Evolutionary conservation across 441 rosid genomes (phyloP).

Genomic region (Heliophila coronopifolia): DNA sequence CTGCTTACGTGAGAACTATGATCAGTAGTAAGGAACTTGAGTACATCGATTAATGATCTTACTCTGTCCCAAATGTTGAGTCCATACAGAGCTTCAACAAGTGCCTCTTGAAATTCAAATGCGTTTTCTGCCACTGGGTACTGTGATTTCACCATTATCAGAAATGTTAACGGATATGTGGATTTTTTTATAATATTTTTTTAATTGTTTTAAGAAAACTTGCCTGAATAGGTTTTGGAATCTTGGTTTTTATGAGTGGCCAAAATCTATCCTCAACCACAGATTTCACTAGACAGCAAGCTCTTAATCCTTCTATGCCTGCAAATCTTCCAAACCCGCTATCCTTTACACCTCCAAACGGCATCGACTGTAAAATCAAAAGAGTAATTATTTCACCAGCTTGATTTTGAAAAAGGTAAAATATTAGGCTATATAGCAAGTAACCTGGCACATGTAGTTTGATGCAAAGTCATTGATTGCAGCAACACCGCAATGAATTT

Average conservation of each 20-base stretch:
- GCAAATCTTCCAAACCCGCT: conserved; percentile 97
- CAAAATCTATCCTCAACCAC: conserved; percentile 94
- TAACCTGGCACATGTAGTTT: conserved; percentile 85
- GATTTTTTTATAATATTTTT: too few species aligned
- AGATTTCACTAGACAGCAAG: conserved; percentile 87
- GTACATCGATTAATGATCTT: conserved; percentile 63
- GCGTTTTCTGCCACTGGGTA: conserved; percentile 82
- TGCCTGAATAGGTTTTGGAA: conserved; percentile 93
- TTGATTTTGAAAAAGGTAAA: too few species aligned
- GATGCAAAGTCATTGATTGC: conserved; percentile 94
- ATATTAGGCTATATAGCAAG: neutral
- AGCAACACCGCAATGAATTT: conserved; percentile 80
- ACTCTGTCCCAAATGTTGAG: conserved; percentile 80
- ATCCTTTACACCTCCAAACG: conserved; percentile 92
- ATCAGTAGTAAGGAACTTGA: conserved; percentile 67
- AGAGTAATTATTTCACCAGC: too few species aligned
- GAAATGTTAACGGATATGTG: neutral
- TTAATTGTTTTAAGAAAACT: conserved; percentile 2
- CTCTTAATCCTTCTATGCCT: conserved; percentile 86
- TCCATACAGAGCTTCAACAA: conserved; percentile 76
- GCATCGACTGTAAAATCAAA: conserved; percentile 61
- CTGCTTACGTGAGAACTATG: conserved; percentile 38
- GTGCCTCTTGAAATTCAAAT: conserved; percentile 76
- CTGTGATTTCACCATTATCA: conserved; percentile 30
- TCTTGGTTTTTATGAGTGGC: conserved; percentile 82